A percentile compares a stretch with the other conserved stretches of the same genome.
Evolutionary conservation across 495 filamentous ascomycete species (phyloP).

Genomic region (Emericellopsis terricola): DNA sequence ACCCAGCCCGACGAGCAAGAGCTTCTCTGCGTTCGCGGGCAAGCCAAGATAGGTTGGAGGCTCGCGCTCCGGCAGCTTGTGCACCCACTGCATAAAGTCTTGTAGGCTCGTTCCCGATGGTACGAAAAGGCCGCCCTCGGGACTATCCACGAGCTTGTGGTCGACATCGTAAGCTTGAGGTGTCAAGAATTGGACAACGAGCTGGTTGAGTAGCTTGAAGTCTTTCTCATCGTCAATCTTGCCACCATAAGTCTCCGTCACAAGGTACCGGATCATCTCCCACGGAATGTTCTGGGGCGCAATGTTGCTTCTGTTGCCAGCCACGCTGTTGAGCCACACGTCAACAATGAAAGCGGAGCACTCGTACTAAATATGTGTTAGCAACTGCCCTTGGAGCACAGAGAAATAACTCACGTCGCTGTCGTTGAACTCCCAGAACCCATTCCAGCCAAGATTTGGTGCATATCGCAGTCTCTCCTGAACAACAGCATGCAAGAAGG

Average conservation of each 20-base stretch:
- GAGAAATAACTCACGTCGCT: constrained; percentile 62
- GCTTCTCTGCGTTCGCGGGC: constrained; percentile 91
- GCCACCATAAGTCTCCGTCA: constrained; percentile 89
- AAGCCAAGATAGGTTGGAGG: constrained; percentile 93
- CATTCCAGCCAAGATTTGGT: constrained; percentile 90
- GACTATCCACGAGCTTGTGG: constrained; percentile 63
- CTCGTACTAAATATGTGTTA: constrained; percentile 56
- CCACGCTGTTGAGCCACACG: constrained; percentile 73
- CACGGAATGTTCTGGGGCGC: constrained; percentile 87
- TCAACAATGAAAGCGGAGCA: constrained; percentile 94
- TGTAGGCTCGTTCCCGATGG: constrained; percentile 64
- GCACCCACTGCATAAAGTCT: constrained; percentile 86
- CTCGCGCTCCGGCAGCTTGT: constrained; percentile 80
- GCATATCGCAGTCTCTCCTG: constrained; percentile 93
- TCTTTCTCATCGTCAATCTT: constrained; percentile 93
- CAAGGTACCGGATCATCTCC: constrained; percentile 86
- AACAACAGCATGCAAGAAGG: constrained; percentile 89
- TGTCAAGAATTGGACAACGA: constrained; percentile 65
- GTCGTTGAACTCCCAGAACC: constrained; percentile 99
- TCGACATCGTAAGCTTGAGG: constrained; percentile 79
- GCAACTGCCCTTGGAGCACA: constrained; percentile 5
- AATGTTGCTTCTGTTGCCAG: constrained; percentile 74
- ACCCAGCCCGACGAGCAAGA: constrained; percentile 81
- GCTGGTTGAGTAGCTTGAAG: constrained; percentile 46
- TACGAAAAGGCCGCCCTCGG: constrained; percentile 41